These are phyloP conservation scores for Daldinia vernicosa DNA, from an alignment of 495 filamentous ascomycete species.

Conservation along the genomic window DNA sequence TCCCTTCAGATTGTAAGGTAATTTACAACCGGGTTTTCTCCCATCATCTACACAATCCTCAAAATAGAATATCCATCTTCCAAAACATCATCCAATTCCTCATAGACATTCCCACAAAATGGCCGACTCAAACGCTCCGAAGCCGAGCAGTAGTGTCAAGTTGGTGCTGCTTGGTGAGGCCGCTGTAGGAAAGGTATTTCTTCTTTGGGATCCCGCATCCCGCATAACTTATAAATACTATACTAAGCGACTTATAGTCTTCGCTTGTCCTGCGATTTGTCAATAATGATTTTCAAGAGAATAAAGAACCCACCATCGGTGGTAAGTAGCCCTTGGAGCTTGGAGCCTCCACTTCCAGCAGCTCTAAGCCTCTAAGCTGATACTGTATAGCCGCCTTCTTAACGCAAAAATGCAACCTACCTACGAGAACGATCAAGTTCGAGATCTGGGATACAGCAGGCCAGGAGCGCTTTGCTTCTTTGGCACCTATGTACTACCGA, in stretches of 20 bases:
- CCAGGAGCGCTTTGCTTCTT: constrained; percentile 95
- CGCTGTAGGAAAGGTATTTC: constrained; percentile 92
- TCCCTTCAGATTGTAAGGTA: constrained; percentile 8
- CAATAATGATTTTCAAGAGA: constrained; percentile 99
- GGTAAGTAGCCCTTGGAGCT: constrained; percentile 64
- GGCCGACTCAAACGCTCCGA: constrained; percentile 73
- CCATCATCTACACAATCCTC: constrained; percentile 11
- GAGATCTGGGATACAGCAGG: constrained; percentile 99
- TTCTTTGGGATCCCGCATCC: neutral
- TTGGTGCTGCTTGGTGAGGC: constrained; percentile 96
- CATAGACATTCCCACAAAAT: constrained; percentile 44
- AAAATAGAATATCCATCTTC: neutral
- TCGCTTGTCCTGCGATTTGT: constrained; percentile 98
- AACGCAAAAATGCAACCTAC: constrained; percentile 97
- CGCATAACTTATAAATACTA: constrained; percentile 4
- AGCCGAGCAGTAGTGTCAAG: constrained; percentile 99
- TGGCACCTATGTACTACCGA: constrained; percentile 99
- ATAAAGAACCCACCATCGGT: constrained; percentile 99
- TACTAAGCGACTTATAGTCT: constrained; percentile 67
- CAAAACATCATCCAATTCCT: constrained; percentile 8
- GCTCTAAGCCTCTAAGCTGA: neutral
- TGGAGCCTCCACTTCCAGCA: constrained; percentile 6
- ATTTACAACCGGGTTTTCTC: constrained; percentile 7
- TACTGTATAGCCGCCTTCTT: constrained; percentile 83
- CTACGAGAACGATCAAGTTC: constrained; percentile 97